phyloP scores from a whole-genome alignment of 805 yeast genomes.

The Lipomyces sp. region DNA sequence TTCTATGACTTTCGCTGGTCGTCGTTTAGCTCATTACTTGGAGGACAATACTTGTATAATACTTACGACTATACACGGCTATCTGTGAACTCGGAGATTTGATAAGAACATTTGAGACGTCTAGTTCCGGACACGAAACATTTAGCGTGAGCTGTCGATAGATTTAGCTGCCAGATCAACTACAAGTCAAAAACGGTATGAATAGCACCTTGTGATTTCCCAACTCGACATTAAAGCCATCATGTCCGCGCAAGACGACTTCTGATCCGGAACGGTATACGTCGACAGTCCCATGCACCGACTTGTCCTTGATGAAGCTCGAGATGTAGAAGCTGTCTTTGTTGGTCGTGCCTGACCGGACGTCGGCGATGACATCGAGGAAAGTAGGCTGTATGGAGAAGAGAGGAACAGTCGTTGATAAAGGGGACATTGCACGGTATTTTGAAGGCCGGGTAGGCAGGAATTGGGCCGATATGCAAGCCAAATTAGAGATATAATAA shows the following conservation, averaged over 20 bases:
- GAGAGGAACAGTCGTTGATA: conserved; percentile 31
- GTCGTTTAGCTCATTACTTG: not conserved
- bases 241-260: conserved; percentile 22
- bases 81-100: conserved; percentile 13
- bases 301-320: conserved; percentile 30
- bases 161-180: not conserved
- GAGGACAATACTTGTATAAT: not conserved
- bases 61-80: conserved; percentile 11
- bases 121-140: conserved; percentile 18
- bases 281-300: conserved; percentile 44
- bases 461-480: not conserved
- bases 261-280: conserved; percentile 35
- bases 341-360: conserved; percentile 36
- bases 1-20: conserved; percentile 22
- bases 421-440: conserved; percentile 19
- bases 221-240: conserved; percentile 31
- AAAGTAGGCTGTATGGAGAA: conserved; percentile 54
- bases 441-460: not conserved
- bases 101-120: conserved; percentile 12
- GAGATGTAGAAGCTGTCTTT: conserved; percentile 54
- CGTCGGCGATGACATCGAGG: conserved; percentile 52
- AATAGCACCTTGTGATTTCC: conserved; percentile 10
- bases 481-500: not conserved
- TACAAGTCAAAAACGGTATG: not conserved
- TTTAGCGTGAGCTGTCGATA: not conserved